Evolutionary conservation across 139 green algal genomes (phyloP).

Genomic region (Eudorina sp.): DNA sequence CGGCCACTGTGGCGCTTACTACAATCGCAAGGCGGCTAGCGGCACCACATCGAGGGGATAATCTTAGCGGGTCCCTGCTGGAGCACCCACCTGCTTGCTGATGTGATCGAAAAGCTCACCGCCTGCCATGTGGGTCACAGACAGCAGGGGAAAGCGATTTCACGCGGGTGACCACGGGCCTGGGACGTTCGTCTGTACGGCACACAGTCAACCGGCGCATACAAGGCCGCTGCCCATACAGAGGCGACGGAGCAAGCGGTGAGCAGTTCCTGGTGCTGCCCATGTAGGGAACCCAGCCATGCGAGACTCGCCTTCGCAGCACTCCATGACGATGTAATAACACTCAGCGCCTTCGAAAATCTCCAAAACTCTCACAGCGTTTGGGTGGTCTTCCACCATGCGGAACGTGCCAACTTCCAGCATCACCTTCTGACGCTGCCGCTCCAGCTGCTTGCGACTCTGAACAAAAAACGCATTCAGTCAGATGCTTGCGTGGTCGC

Average conservation of each 20-base stretch:
- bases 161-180: too few species aligned
- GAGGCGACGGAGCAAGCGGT: too few species aligned
- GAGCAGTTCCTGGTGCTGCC: too few species aligned
- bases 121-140: too few species aligned
- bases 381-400: constrained; percentile 67
- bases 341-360: constrained; percentile 61
- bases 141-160: too few species aligned
- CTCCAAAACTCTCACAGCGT: constrained; percentile 68
- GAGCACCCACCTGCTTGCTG: constrained; percentile 52
- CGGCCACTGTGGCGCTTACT: too few species aligned
- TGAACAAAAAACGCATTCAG: constrained; percentile 15
- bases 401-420: constrained; percentile 65
- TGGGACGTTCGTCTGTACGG: too few species aligned
- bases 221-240: too few species aligned
- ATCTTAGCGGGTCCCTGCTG: background rate
- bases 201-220: too few species aligned
- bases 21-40: too few species aligned
- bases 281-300: too few species aligned
- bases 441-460: constrained; percentile 50
- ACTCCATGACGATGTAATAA: constrained; percentile 75
- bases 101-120: constrained; percentile 80
- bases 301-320: constrained; percentile 47
- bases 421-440: constrained; percentile 63
- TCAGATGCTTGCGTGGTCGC: background rate
- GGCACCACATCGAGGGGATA: too few species aligned